These are phyloP conservation scores for Cyberlindnera meyerae DNA, from an alignment of 805 yeast species.

Conservation along the genomic window DNA sequence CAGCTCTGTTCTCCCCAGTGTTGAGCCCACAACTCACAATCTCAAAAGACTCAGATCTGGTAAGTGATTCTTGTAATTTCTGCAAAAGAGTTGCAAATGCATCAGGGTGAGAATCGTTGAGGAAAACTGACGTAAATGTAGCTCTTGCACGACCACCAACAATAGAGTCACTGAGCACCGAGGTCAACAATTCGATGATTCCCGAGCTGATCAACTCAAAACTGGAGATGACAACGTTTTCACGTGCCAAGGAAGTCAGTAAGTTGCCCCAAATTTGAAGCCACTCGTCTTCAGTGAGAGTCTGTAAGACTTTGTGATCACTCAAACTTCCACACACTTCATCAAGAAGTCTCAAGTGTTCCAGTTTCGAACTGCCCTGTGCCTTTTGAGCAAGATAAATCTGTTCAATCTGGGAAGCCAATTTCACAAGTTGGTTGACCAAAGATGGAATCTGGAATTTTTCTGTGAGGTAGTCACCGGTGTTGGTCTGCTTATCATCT, in stretches of 20 bases:
- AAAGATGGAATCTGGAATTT: slow-evolving; percentile 4
- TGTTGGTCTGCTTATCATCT: too few species aligned
- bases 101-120: slow-evolving; percentile 17
- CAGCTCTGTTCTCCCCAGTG: slow-evolving; percentile 40
- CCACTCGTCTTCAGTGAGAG: slow-evolving; percentile 28
- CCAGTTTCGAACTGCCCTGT: slow-evolving; percentile 21
- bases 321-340: slow-evolving; percentile 18
- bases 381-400: slow-evolving; percentile 25
- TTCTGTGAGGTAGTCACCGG: slow-evolving; percentile 6
- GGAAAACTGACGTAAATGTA: slow-evolving; percentile 40
- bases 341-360: slow-evolving; percentile 27
- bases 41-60: slow-evolving; percentile 70
- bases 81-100: slow-evolving; percentile 44
- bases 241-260: slow-evolving; percentile 29
- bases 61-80: slow-evolving; percentile 66
- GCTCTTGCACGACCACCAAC: slow-evolving; percentile 32
- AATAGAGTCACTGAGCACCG: slow-evolving; percentile 28
- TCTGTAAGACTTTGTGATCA: slow-evolving; percentile 4
- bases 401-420: slow-evolving; percentile 28
- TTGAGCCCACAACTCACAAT: slow-evolving; percentile 41
- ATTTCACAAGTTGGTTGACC: slow-evolving; percentile 10
- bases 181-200: slow-evolving; percentile 40
- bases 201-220: slow-evolving; percentile 74
- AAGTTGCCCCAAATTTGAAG: slow-evolving; percentile 35
- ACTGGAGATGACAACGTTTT: slow-evolving; percentile 46